Evolutionary conservation across 345 rosid species (phyloP).

Genomic region (Kernera saxatilis): DNA sequence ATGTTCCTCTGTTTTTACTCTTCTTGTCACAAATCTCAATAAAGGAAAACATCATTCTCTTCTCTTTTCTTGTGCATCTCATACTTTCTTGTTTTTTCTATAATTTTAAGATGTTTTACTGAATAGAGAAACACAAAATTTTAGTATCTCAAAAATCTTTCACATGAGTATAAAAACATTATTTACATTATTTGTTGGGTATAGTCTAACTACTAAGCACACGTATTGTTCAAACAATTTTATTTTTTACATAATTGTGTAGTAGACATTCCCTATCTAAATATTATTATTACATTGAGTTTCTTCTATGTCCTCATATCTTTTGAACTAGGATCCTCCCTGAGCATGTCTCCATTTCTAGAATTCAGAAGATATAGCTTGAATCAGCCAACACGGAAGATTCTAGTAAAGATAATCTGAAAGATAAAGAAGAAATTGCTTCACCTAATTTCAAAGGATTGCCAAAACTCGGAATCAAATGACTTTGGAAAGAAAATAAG

Average conservation of each 20-base stretch:
- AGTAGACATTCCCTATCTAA: conserved; percentile 16
- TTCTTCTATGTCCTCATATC: conserved; percentile 19
- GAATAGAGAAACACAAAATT: background rate
- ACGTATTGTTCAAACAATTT: background rate
- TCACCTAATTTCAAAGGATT: conserved; percentile 15
- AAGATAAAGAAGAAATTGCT: background rate
- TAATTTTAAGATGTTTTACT: background rate
- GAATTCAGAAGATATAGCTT: conserved; percentile 13
- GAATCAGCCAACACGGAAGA: conserved; percentile 2
- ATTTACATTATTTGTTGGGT: conserved; percentile 23
- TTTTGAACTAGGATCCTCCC: conserved; percentile 13
- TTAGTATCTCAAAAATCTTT: background rate
- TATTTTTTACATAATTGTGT: conserved; percentile 14
- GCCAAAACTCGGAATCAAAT: conserved; percentile 3
- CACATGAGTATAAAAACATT: conserved; percentile 3
- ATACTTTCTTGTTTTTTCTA: background rate
- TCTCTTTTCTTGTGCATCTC: background rate
- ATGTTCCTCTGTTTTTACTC: background rate
- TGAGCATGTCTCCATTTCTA: conserved; percentile 21
- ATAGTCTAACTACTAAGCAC: background rate
- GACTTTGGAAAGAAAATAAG: conserved; percentile 4
- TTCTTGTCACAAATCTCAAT: conserved; percentile 12
- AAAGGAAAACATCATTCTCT: conserved; percentile 1
- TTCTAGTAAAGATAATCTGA: background rate
- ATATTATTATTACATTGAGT: conserved; percentile 13